phyloP scores from a whole-genome alignment of 2,329 filamentous ascomycete species.

The Aspergillus brunneoviolaceus region DNA sequence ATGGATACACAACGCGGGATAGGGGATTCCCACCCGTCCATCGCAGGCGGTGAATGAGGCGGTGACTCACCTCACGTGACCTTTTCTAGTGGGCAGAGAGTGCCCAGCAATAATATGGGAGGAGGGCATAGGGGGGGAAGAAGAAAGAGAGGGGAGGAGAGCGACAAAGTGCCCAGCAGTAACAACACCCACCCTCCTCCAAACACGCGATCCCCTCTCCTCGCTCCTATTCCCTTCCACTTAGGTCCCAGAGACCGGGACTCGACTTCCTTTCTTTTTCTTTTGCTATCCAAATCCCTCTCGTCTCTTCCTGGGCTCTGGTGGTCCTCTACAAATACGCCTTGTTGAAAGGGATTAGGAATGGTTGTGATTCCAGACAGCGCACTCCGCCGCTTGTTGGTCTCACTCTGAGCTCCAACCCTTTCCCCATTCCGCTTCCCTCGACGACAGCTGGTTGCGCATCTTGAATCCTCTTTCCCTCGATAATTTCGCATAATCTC shows the following conservation, averaged over 20 bases:
- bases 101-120: slow-evolving; percentile 17
- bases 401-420: slow-evolving; percentile 33
- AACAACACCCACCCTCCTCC: slow-evolving; percentile 23
- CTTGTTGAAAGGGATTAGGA: slow-evolving; percentile 23
- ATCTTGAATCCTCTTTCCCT: not conserved
- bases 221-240: slow-evolving; percentile 5
- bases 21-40: not conserved
- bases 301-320: slow-evolving; percentile 4
- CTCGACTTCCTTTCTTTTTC: not conserved
- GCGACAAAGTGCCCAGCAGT: slow-evolving; percentile 30
- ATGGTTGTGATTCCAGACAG: slow-evolving; percentile 33
- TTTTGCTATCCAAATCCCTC: not conserved
- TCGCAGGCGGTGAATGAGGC: slow-evolving; percentile 19
- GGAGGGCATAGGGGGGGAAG: slow-evolving; percentile 19
- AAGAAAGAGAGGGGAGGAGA: slow-evolving; percentile 30
- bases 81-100: slow-evolving; percentile 17
- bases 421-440: slow-evolving; percentile 19
- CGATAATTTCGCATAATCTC: not conserved
- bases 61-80: slow-evolving; percentile 23
- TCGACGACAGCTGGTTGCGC: slow-evolving; percentile 18
- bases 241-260: slow-evolving; percentile 2
- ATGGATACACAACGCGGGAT: not conserved
- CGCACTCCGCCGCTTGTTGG: slow-evolving; percentile 37
- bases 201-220: slow-evolving; percentile 23
- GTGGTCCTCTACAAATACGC: slow-evolving; percentile 4